These are phyloP conservation scores for Thraustotheca clavata DNA, from an alignment of 352 stramenopile genomes.

Conservation along the genomic window DNA sequence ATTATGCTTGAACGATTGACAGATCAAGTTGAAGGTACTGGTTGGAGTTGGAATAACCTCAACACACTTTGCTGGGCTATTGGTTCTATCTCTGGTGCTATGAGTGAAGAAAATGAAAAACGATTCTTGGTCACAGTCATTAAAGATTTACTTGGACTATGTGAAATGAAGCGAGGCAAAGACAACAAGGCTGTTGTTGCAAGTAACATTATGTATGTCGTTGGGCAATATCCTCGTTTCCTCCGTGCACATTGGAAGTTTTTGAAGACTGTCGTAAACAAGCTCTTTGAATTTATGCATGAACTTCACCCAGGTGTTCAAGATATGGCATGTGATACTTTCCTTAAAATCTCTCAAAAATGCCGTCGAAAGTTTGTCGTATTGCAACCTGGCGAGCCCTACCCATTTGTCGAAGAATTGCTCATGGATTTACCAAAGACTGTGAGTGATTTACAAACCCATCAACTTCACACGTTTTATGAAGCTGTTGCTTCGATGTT, in stretches of 20 bases:
- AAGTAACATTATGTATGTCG: conserved; percentile 99
- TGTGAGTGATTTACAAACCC: conserved; percentile 96
- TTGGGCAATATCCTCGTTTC: conserved; percentile 99
- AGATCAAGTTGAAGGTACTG: conserved; percentile 79
- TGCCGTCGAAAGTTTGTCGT: conserved; percentile 97
- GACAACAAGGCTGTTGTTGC: conserved; percentile 99
- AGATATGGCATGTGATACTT: conserved; percentile 99
- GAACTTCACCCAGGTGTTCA: conserved; percentile 98
- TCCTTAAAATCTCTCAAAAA: conserved; percentile 98
- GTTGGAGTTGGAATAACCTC: conserved; percentile 95
- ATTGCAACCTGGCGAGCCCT: conserved; percentile 87
- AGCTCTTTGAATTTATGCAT: conserved; percentile 99
- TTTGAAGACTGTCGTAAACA: conserved; percentile 99
- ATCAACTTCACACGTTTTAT: conserved; percentile 99
- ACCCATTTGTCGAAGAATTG: conserved; percentile 96
- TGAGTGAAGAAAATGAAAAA: conserved; percentile 99
- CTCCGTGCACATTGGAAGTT: conserved; percentile 99
- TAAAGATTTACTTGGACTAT: conserved; percentile 97
- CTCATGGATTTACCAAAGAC: conserved; percentile 91
- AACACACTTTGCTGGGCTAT: conserved; percentile 99
- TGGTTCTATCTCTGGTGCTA: conserved; percentile 97
- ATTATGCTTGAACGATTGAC: conserved; percentile 99
- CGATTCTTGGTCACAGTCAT: conserved; percentile 99
- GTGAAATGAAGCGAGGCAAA: conserved; percentile 97
- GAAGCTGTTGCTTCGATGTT: conserved; percentile 93